Base-by-base conservation (phyloP, 2,329 filamentous ascomycete species). In the Blastomyces parvus region DNA sequence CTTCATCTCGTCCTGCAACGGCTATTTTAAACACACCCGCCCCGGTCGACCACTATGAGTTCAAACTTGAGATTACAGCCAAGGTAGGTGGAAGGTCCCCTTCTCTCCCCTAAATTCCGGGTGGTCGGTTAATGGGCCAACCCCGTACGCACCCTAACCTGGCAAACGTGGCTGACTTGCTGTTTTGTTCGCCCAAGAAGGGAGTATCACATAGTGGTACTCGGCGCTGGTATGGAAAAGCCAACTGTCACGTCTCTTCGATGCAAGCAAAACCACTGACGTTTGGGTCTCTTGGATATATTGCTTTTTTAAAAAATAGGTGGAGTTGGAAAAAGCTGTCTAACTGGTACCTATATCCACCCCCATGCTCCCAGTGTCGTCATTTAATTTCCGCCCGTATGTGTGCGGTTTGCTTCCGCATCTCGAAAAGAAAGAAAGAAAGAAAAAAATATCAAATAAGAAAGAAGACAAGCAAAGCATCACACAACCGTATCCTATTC, bases 241-340 rank as follows among this genome's bases (percentile, higher is more conserved):
- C 46, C 46, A 48, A 50, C 52, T 59, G 59, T 58, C 60, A 68
- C 64, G 64, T 58, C 36, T 11, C 17, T 27, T 17, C 36, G 19
- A 42, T 66, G 33, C 60, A 61, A 27, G 30, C n/a, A 59, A 44
- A 63, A 60, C 38, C 11, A 17, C 61, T 62, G 14, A 53, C n/a
- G 13, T 8, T 60, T 19, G 14, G 50, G 27, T 36, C 46, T 48
- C 42, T 44, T 44, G n/a, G n/a, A n/a, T n/a, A n/a, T n/a, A n/a
- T 44, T 44, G 13, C 52, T 56, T 60, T 25, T 46, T 61, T 59
- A 64, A 62, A n/a, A n/a, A n/a, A n/a, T 60, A 91, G 89, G 91
- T 78, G 91, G 91, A 75, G 91, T 96, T 73, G 91, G 91, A 66
- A 96, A 96, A 79, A 95, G 90, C 76, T 95, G 91, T 81, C 81